These are phyloP conservation scores for Colletotrichum abscissum DNA, from an alignment of 2,329 filamentous ascomycete genomes.

Conservation along the genomic window DNA sequence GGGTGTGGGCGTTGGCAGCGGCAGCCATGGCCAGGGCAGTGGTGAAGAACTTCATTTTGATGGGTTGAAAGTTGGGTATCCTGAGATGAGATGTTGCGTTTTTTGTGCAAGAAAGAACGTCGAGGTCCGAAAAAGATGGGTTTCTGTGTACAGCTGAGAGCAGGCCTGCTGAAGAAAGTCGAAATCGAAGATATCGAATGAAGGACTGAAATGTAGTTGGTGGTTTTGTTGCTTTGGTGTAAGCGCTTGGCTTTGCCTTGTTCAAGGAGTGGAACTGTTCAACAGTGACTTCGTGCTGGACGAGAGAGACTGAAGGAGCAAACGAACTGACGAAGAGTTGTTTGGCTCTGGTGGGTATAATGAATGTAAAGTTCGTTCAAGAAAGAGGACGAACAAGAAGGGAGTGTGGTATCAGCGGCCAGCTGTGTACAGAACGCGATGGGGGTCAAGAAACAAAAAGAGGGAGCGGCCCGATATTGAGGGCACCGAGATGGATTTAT, in stretches of 20 bases:
- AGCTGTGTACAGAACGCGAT: constrained; percentile 34
- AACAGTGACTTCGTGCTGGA: constrained; percentile 26
- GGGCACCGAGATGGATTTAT: constrained; percentile 31
- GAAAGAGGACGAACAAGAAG: constrained; percentile 28
- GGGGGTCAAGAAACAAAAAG: constrained; percentile 13
- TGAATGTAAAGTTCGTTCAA: constrained; percentile 34
- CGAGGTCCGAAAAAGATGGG: not conserved
- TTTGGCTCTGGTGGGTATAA: constrained; percentile 16
- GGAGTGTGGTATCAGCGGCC: constrained; percentile 32
- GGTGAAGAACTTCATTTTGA: constrained; percentile 51
- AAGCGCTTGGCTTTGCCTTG: constrained; percentile 27
- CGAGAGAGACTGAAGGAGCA: constrained; percentile 21
- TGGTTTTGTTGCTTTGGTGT: not conserved
- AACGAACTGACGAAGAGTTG: constrained; percentile 1
- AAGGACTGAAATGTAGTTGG: constrained; percentile 29
- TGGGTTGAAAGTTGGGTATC: constrained; percentile 25
- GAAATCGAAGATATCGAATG: not conserved
- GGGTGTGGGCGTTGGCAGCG: constrained; percentile 65
- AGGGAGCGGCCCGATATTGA: constrained; percentile 22
- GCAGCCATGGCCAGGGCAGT: constrained; percentile 49
- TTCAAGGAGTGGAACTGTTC: constrained; percentile 34
- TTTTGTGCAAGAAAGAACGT: constrained; percentile 10
- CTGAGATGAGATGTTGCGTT: not conserved
- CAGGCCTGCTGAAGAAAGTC: constrained; percentile 35
- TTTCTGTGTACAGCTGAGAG: constrained; percentile 3